Base-by-base conservation (phyloP, 257 asterid species). In the Plectranthus barbatus region DNA sequence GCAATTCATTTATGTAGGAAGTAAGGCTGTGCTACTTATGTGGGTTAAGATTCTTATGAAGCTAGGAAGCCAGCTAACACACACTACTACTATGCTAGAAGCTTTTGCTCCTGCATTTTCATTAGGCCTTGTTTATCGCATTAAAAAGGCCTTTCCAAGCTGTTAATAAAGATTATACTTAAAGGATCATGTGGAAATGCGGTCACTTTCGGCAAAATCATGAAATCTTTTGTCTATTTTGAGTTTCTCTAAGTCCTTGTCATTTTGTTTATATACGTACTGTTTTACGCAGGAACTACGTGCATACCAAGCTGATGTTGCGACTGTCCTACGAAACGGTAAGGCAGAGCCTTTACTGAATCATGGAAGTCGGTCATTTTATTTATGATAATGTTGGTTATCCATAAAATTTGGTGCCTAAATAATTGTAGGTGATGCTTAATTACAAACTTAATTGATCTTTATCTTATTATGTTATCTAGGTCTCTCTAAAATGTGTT, bases 281-380 rank as follows among this genome's bases (percentile, higher is more conserved):
- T 69, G 62, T 68, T 74, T 64, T 64, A 65, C 58, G 68, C 81
- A 92, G 99, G 97, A 93, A 72, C 74, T 93, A 58, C 97, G 96
- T 69, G 99, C 99, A 60, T 90, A 93, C 71, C 97, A 93, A 87
- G 99, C 99, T 81, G 99, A 90, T 63, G 84, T 86, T 56, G 99
- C 99, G 62, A 89, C 99, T 67, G 97, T 90, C 80, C 59, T 90
- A 60, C 75, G 99, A 73, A 89, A 90, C 72, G 99, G 99, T 92
- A 82, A 76, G 68, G 41, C 24, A 41, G 54, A 23, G 14, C 6
- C 37, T 29, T 19, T 63, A 7, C 63, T 60, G 15, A 47, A 46
- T 36, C 52, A 15, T 60, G 37, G 65, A 40, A 68, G 33, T 56
- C 66, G 19, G 37, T 18, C 24, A 49, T 59, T 42, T 67, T n/a